A percentile compares a stretch with the other conserved stretches of the same genome.
Conservation (phyloP, 306 rosid species). For the Lablab purpureus region DNA sequence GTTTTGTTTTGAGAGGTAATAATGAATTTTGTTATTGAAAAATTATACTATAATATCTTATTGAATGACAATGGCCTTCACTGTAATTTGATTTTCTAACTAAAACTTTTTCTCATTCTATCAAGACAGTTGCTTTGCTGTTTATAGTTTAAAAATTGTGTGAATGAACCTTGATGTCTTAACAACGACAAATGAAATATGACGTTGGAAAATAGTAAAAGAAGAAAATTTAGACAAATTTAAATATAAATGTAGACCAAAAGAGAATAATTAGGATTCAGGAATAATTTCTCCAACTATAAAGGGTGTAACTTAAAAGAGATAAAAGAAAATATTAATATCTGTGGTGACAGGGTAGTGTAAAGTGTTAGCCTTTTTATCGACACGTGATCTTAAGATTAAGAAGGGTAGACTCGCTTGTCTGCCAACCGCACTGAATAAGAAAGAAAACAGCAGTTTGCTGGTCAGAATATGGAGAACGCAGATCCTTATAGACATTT, state of each 20-base stretch:
- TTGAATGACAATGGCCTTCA: neutral
- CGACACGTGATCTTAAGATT: neutral
- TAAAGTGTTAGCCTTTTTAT: neutral
- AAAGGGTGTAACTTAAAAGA: neutral
- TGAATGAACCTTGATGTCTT: no score
- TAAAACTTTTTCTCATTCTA: no score
- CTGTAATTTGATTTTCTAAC: neutral
- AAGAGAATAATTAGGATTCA: neutral
- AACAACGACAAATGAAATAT: no score
- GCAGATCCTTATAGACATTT: constrained; percentile 46
- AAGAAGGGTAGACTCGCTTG: neutral
- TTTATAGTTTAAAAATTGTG: no score
- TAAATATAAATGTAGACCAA: neutral
- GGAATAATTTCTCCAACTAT: neutral
- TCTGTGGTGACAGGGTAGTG: neutral
- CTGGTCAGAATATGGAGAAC: constrained; percentile 43
- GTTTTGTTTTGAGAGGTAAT: neutral
- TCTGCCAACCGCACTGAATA: constrained; percentile 1
- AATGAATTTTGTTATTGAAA: no score
- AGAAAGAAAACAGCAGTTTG: neutral
- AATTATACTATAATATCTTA: neutral
- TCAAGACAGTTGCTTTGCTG: no score
- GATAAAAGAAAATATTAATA: neutral
- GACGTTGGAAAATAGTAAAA: no score
- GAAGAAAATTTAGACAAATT: neutral